Percentiles rank a stretch among this genome's conserved stretches.
Evolutionary conservation across 805 yeast genomes (phyloP).

Genomic region (Teunomyces barrocoloradensis): DNA sequence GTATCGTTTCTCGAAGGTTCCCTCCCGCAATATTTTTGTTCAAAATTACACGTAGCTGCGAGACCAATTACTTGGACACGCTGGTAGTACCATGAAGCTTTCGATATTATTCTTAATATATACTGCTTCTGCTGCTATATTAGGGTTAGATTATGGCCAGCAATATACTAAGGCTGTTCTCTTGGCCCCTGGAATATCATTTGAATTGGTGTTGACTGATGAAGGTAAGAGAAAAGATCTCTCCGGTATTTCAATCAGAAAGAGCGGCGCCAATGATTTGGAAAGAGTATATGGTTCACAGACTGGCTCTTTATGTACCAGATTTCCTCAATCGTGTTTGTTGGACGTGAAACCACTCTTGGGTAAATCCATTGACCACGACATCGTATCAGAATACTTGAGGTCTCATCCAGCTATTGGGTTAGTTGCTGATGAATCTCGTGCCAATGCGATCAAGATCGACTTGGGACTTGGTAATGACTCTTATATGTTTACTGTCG

Average conservation of each 20-base stretch:
- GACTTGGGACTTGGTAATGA: conserved; percentile 38
- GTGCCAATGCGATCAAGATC: conserved; percentile 55
- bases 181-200: conserved; percentile 86
- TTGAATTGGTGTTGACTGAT: conserved; percentile 83
- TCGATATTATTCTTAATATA: conserved; percentile 1
- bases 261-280: conserved; percentile 26
- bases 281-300: conserved; percentile 79
- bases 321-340: conserved; percentile 71
- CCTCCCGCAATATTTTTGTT: conserved; percentile 3
- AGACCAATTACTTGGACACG: neutral
- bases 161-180: conserved; percentile 83
- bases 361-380: conserved; percentile 57
- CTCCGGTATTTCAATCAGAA: conserved; percentile 68
- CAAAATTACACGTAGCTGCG: conserved; percentile 1
- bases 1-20: conserved; percentile 2
- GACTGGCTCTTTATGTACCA: conserved; percentile 64
- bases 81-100: conserved; percentile 1
- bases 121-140: conserved; percentile 52
- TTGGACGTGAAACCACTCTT: conserved; percentile 67
- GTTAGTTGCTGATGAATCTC: conserved; percentile 36
- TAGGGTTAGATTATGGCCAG: conserved; percentile 89
- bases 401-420: conserved; percentile 60
- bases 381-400: conserved; percentile 45
- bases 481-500: conserved; percentile 46
- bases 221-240: conserved; percentile 91